phyloP scores from a whole-genome alignment of 2,329 filamentous ascomycete species.

The Diplocarpon mali region DNA sequence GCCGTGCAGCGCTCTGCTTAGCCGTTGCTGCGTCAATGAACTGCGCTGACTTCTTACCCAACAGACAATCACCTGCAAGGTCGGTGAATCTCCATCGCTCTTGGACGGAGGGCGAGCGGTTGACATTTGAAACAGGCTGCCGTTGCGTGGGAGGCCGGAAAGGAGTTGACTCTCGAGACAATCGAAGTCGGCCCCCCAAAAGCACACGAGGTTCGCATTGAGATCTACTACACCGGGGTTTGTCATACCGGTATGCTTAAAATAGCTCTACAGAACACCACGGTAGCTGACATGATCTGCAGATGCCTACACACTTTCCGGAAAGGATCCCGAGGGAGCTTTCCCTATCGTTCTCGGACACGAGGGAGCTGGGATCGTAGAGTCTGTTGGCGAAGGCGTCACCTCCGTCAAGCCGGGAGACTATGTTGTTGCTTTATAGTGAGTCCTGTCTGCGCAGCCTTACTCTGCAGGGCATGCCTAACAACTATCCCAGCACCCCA shows the following conservation, averaged over 20 bases:
- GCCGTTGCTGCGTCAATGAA: conserved; percentile 3
- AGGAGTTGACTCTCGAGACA: conserved; percentile 81
- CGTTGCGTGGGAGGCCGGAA: conserved; percentile 92
- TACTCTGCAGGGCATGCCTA: neutral
- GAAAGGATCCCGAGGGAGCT: conserved; percentile 92
- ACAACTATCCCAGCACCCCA: conserved; percentile 57
- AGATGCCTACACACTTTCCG: conserved; percentile 91
- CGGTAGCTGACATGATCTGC: conserved; percentile 9
- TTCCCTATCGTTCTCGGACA: conserved; percentile 85
- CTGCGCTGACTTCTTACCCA: conserved; percentile 4
- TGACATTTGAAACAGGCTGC: conserved; percentile 49
- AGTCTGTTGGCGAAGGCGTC: conserved; percentile 89
- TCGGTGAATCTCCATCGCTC: conserved; percentile 11
- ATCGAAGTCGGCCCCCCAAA: conserved; percentile 82
- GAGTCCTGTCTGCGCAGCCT: conserved; percentile 28
- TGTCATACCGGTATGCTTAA: conserved; percentile 75
- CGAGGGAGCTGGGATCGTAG: conserved; percentile 84
- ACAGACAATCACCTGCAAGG: conserved; percentile 28
- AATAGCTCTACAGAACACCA: neutral
- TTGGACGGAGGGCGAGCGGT: neutral
- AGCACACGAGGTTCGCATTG: conserved; percentile 90
- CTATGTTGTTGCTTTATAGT: conserved; percentile 84
- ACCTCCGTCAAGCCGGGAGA: conserved; percentile 90
- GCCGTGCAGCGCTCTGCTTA: neutral
- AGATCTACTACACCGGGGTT: conserved; percentile 96